A percentile compares a stretch with the other conserved stretches of the same genome.
phyloP scores from a whole-genome alignment of 164 flowering plant species.

The Chimonanthus salicifolius region DNA sequence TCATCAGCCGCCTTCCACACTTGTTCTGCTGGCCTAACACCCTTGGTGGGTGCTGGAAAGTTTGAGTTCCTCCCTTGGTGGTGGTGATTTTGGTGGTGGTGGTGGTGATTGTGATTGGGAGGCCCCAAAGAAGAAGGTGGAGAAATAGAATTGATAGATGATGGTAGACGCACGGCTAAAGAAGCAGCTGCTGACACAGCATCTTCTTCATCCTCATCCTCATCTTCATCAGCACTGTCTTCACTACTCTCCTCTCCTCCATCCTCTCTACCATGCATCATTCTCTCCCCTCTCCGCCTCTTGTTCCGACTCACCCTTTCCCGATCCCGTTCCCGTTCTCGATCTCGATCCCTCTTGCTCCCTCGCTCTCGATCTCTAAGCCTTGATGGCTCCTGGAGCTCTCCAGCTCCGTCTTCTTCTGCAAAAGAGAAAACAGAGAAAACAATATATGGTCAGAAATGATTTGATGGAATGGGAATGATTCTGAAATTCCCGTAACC shows the following conservation, averaged over 20 bases:
- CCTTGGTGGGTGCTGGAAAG: slow-evolving; percentile 40
- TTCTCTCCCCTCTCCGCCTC: slow-evolving; percentile 54
- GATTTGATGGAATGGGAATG: slow-evolving; percentile 1
- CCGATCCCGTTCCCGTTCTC: slow-evolving; percentile 36
- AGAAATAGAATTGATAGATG: background rate
- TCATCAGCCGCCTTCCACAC: slow-evolving; percentile 67
- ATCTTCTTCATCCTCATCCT: slow-evolving; percentile 77
- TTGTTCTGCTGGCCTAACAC: slow-evolving; percentile 29
- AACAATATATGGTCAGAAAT: slow-evolving; percentile 1
- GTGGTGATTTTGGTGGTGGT: slow-evolving; percentile 8
- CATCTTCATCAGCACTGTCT: slow-evolving; percentile 75
- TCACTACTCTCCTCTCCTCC: slow-evolving; percentile 72
- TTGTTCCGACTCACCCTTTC: slow-evolving; percentile 53
- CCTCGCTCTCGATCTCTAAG: slow-evolving; percentile 36
- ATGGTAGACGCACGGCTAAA: slow-evolving; percentile 33
- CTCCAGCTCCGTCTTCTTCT: slow-evolving; percentile 74
- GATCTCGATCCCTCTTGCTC: slow-evolving; percentile 39
- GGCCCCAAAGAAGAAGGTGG: too few relatives aligned
- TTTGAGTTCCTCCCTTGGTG: slow-evolving; percentile 37
- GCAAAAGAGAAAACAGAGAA: slow-evolving; percentile 2
- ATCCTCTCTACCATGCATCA: slow-evolving; percentile 58
- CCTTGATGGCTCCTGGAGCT: slow-evolving; percentile 69
- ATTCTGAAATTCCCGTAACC: too few relatives aligned
- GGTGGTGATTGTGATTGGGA: slow-evolving; percentile 4
- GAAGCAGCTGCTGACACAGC: slow-evolving; percentile 22